Percentiles rank a stretch among this genome's conserved stretches.
phyloP scores from a whole-genome alignment of 2,329 filamentous ascomycete genomes.

The Pseudocercospora cruenta region DNA sequence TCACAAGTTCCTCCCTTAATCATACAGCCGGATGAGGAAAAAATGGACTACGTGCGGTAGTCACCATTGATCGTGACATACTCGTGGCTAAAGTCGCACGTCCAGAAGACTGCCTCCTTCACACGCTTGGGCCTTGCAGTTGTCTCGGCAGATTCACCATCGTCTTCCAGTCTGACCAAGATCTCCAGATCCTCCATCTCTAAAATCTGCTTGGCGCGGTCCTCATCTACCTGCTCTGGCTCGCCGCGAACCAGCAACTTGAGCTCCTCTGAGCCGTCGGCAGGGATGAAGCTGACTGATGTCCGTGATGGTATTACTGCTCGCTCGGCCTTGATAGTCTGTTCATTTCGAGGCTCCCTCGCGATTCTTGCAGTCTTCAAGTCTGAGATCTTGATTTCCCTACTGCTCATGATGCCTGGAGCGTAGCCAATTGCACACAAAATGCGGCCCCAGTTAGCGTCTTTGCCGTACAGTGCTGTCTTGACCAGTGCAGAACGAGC shows the following conservation, averaged over 20 bases:
- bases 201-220: conserved; percentile 74
- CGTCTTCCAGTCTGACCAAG: conserved; percentile 70
- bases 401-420: conserved; percentile 55
- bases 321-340: neutral
- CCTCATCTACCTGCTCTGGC: conserved; percentile 78
- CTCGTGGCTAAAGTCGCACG: conserved; percentile 85
- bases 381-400: conserved; percentile 25
- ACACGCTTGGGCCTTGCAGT: neutral
- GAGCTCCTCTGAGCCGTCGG: conserved; percentile 75
- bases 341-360: neutral
- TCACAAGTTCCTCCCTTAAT: neutral
- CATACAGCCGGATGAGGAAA: neutral
- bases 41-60: conserved; percentile 59
- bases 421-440: conserved; percentile 90
- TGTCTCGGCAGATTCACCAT: conserved; percentile 38
- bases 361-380: neutral
- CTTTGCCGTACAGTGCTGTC: conserved; percentile 93
- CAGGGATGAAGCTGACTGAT: conserved; percentile 76
- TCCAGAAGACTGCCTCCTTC: conserved; percentile 73
- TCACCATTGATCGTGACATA: conserved; percentile 73
- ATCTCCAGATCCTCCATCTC: conserved; percentile 80
- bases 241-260: conserved; percentile 78
- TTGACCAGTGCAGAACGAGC: conserved; percentile 92
- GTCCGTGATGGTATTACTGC: conserved; percentile 68
- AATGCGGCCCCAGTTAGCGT: conserved; percentile 98